phyloP scores from a whole-genome alignment of 2,329 filamentous ascomycete genomes.

The Talaromyces islandicus region DNA sequence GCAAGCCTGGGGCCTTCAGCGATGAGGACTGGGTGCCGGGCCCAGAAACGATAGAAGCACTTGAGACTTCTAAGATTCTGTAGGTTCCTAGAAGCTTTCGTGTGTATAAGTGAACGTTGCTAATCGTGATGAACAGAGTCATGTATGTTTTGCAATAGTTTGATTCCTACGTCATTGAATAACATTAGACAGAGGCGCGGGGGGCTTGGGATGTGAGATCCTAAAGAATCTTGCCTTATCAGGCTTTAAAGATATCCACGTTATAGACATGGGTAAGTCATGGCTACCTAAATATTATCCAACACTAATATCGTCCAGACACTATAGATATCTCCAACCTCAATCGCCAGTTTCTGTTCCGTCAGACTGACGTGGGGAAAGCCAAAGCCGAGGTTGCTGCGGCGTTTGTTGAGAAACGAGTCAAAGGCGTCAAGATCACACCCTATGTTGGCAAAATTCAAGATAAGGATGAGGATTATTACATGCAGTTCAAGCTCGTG shows the following conservation, averaged over 20 bases:
- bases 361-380: slow-evolving; percentile 83
- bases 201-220: slow-evolving; percentile 91
- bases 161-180: slow-evolving; percentile 13
- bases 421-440: slow-evolving; percentile 87
- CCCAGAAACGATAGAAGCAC: slow-evolving; percentile 46
- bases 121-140: slow-evolving; percentile 37
- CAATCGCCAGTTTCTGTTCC: slow-evolving; percentile 95
- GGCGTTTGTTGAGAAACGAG: slow-evolving; percentile 80
- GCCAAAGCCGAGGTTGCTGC: slow-evolving; percentile 92
- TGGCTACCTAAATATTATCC: neutral
- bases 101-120: slow-evolving; percentile 13
- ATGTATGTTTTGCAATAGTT: slow-evolving; percentile 36
- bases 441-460: slow-evolving; percentile 93
- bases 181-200: slow-evolving; percentile 66
- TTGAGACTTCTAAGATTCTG: slow-evolving; percentile 70
- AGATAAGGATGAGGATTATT: slow-evolving; percentile 93
- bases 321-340: slow-evolving; percentile 98
- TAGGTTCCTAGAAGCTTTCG: slow-evolving; percentile 37
- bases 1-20: slow-evolving; percentile 72
- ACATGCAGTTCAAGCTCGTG: slow-evolving; percentile 92
- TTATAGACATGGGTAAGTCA: slow-evolving; percentile 90
- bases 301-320: slow-evolving; percentile 48
- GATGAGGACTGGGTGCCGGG: slow-evolving; percentile 55
- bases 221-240: slow-evolving; percentile 93
- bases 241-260: slow-evolving; percentile 93